phyloP scores from a whole-genome alignment of 2,329 filamentous ascomycete genomes.

The Leptographium lundbergii region DNA sequence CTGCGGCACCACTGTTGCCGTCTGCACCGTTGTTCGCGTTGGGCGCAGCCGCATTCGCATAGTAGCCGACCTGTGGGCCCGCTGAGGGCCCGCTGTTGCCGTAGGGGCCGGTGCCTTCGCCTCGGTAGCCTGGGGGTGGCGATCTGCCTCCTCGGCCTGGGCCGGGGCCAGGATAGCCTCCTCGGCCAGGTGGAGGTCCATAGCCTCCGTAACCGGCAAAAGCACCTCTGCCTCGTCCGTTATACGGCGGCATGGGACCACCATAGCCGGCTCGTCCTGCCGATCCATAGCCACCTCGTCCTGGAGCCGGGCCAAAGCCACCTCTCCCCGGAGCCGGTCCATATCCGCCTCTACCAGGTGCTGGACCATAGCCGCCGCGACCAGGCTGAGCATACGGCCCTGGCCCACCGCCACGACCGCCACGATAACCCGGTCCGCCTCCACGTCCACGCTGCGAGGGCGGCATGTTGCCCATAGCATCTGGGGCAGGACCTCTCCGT shows the following conservation, averaged over 20 bases:
- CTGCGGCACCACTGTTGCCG: background rate
- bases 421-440: constrained; percentile 30
- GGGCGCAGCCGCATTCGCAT: constrained; percentile 15
- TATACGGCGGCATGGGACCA: constrained; percentile 16
- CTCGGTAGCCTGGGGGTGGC: constrained; percentile 32
- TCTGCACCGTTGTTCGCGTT: background rate
- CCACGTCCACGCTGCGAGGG: constrained; percentile 35
- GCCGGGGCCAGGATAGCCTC: constrained; percentile 15
- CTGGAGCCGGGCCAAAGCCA: constrained; percentile 26
- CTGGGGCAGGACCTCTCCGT: constrained; percentile 33
- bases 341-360: constrained; percentile 26
- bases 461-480: constrained; percentile 28
- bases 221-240: constrained; percentile 10
- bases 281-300: constrained; percentile 21
- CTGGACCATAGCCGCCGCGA: constrained; percentile 36
- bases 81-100: constrained; percentile 23
- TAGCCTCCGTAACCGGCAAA: background rate
- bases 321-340: constrained; percentile 25
- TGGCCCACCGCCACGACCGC: constrained; percentile 33
- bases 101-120: constrained; percentile 19
- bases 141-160: constrained; percentile 26
- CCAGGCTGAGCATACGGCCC: constrained; percentile 26
- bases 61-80: constrained; percentile 24
- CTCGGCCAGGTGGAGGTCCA: background rate
- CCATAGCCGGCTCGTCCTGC: constrained; percentile 20